A percentile compares a stretch with the other conserved stretches of the same genome.
Conservation (phyloP, 2,329 filamentous ascomycete genomes). For the Beauveria australis region DNA sequence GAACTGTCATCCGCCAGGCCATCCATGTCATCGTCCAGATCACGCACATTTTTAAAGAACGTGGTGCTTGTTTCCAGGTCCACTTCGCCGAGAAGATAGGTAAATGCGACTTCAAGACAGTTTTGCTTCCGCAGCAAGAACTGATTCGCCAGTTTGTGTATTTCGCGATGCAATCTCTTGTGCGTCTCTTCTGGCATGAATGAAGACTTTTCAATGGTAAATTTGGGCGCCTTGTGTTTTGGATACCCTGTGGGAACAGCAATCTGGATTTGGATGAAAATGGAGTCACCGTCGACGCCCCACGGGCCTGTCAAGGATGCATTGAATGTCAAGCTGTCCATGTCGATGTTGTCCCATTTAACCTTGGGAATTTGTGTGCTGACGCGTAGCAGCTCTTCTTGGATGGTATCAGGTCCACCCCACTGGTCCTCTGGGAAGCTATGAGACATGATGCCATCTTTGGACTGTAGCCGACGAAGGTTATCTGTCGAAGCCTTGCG, state of each 20-base stretch:
- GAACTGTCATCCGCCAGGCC: slow-evolving; percentile 67
- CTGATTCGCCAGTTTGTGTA: slow-evolving; percentile 47
- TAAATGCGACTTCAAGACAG: slow-evolving; percentile 53
- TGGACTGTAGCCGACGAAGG: slow-evolving; percentile 37
- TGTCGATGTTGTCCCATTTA: slow-evolving; percentile 55
- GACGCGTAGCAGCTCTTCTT: slow-evolving; percentile 57
- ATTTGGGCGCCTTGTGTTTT: slow-evolving; percentile 47
- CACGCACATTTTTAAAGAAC: slow-evolving; percentile 56
- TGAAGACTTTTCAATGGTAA: slow-evolving; percentile 52
- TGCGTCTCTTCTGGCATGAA: slow-evolving; percentile 52
- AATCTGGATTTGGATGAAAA: slow-evolving; percentile 55
- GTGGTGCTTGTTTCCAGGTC: slow-evolving; percentile 52
- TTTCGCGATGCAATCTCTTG: slow-evolving; percentile 41
- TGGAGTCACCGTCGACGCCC: slow-evolving; percentile 47
- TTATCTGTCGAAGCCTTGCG: slow-evolving; percentile 36
- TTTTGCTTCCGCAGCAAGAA: slow-evolving; percentile 52
- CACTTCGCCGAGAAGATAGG: slow-evolving; percentile 55
- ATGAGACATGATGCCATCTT: slow-evolving; percentile 44
- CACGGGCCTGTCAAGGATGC: slow-evolving; percentile 59
- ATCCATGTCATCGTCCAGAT: slow-evolving; percentile 50
- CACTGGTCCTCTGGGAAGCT: slow-evolving; percentile 47
- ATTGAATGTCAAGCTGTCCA: slow-evolving; percentile 49
- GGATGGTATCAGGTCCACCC: slow-evolving; percentile 53
- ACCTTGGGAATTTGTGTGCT: slow-evolving; percentile 55
- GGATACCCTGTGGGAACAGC: slow-evolving; percentile 54